A percentile compares a stretch with the other conserved stretches of the same genome.
phyloP scores from a whole-genome alignment of 305 asterid species.

The Nicotiana rustica region DNA sequence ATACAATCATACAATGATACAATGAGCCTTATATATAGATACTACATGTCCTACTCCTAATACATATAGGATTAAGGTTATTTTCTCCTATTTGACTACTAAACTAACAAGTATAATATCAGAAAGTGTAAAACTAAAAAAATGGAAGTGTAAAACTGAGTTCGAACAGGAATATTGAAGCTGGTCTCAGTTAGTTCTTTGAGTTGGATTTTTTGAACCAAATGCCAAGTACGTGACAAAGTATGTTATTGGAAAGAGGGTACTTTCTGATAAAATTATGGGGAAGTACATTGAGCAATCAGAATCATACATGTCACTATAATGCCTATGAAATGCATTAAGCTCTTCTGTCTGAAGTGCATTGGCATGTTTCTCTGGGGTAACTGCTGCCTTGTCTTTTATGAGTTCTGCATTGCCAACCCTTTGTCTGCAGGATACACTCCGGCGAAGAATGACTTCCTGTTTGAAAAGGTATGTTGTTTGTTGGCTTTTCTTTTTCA shows the following conservation, averaged over 20 bases:
- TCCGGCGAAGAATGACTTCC: slow-evolving; percentile 92
- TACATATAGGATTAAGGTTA: no score
- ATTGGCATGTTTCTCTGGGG: neutral
- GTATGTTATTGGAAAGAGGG: slow-evolving; percentile 3
- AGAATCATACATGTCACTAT: neutral
- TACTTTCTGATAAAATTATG: slow-evolving; percentile 27
- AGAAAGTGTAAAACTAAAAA: neutral
- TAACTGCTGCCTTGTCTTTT: slow-evolving; percentile 31
- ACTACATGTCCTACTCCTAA: no score
- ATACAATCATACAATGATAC: no score
- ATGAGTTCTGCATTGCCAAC: slow-evolving; percentile 34
- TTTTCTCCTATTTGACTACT: no score
- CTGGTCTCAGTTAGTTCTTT: slow-evolving; percentile 23
- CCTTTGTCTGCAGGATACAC: slow-evolving; percentile 81
- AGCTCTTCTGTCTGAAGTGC: slow-evolving; percentile 4
- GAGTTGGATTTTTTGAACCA: slow-evolving; percentile 12
- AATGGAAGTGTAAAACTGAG: neutral
- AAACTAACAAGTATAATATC: neutral
- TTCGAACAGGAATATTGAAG: slow-evolving; percentile 2
- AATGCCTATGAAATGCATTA: slow-evolving; percentile 29
- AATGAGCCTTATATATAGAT: no score
- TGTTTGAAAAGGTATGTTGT: slow-evolving; percentile 85
- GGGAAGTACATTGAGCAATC: neutral
- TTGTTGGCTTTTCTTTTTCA: slow-evolving; percentile 29
- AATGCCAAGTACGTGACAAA: neutral